phyloP scores from a whole-genome alignment of 768 basidiomycete species.

The Suillus placidus region DNA sequence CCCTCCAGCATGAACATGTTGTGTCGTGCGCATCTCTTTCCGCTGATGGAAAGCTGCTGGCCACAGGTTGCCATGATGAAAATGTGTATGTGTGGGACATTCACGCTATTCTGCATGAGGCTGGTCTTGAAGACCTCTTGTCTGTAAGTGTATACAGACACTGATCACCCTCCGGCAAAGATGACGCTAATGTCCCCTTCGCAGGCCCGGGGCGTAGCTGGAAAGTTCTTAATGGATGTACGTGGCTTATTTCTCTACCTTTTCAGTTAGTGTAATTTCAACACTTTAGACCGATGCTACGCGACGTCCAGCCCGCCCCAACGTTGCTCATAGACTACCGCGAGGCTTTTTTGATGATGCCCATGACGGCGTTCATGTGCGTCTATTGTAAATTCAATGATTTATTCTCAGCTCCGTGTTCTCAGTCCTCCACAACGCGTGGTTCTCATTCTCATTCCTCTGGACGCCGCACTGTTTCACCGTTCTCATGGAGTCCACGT shows the following conservation, averaged over 20 bases:
- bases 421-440: neutral
- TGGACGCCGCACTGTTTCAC: neutral
- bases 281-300: neutral
- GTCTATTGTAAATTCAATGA: neutral
- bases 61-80: neutral
- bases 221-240: neutral
- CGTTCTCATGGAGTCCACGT: neutral
- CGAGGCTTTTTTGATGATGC: neutral
- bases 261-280: neutral
- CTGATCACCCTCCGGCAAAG: neutral
- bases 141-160: neutral
- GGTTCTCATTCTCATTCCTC: neutral
- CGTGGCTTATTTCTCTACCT: too few species aligned
- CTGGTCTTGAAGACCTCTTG: neutral
- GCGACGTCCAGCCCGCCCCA: neutral
- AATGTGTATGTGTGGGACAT: neutral
- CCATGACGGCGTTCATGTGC: neutral
- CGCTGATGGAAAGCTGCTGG: neutral
- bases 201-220: neutral
- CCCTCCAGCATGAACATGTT: neutral
- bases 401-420: neutral
- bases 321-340: neutral
- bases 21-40: neutral
- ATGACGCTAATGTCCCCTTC: neutral
- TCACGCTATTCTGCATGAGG: neutral